Evolutionary conservation across 257 asterid species (phyloP), one percentile per base, ranked within the genome.

Genomic region (Solanum acaule): DNA sequence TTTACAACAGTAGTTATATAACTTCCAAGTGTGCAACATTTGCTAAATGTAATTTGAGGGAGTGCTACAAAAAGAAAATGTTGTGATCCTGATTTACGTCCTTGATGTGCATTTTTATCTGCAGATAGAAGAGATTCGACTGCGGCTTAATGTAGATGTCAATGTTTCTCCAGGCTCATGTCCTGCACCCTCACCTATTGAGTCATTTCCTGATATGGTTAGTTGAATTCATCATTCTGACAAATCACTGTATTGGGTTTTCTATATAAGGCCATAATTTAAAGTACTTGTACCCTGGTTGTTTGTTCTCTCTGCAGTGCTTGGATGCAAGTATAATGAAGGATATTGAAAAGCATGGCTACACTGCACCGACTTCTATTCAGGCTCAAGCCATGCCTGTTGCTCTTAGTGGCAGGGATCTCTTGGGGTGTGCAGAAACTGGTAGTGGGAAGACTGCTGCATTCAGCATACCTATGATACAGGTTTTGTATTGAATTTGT

Each of bases 301-400:
- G 42, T 71, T 49, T 83, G 29, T 87, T 85, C 56, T 87, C 59
- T 81, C 33, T 91, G 92, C 94, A 95, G 98, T 91, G 94, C 89
- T 93, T 96, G 93, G 93, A 94, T 61, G 87, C 91, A 15, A 95
- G 95, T 90, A 94, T 95, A 89, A 92, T 94, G 96, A 90, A 93
- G 89, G 96, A 96, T 93, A 93, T 96, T 86, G 93, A 95, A 72
- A 91, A 90, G 91, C 98, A 96, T 87, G 96, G 93, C 87, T 96
- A 96, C 89, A 93, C 96, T 65, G 92, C 95, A 18, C 99, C 99
- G 2, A 96, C 99, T 49, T 90, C 98, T 33, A 95, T 96, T 90
- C 99, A 96, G 92, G 95, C 98, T 87, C 99, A 96, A 89, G 94
- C 98, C 92, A 94, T 96, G 98, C 98, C 99, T 78, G 93, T 96